phyloP scores from a whole-genome alignment of 441 rosid genomes.

The Geranium incanum region DNA sequence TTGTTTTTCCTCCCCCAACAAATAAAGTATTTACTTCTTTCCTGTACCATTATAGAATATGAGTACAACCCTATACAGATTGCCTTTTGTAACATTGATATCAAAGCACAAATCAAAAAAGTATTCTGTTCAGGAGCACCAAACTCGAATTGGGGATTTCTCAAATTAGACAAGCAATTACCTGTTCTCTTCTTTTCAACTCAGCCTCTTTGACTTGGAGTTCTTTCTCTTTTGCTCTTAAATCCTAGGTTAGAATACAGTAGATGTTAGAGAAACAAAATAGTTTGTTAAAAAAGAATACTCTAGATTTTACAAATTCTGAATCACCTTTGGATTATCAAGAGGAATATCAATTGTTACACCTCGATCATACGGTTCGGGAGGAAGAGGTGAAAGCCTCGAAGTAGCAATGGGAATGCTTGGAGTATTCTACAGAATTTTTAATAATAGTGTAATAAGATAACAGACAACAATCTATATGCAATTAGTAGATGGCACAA shows the following conservation, averaged over 20 bases:
- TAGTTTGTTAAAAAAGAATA: neutral
- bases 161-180: slow-evolving; percentile 21
- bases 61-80: neutral
- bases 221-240: slow-evolving; percentile 77
- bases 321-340: slow-evolving; percentile 55
- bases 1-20: too few species aligned
- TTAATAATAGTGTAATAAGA: slow-evolving; percentile 18
- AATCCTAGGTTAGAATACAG: slow-evolving; percentile 41
- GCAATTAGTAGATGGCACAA: neutral
- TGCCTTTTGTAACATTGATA: neutral
- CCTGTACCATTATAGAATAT: too few species aligned
- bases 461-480: slow-evolving; percentile 10
- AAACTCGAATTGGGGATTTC: neutral
- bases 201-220: slow-evolving; percentile 93
- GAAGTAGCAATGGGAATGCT: slow-evolving; percentile 66
- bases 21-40: too few species aligned
- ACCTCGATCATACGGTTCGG: slow-evolving; percentile 90
- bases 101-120: neutral
- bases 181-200: slow-evolving; percentile 76
- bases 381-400: slow-evolving; percentile 90
- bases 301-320: slow-evolving; percentile 10
- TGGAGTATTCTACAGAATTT: slow-evolving; percentile 53
- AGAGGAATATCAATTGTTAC: slow-evolving; percentile 82
- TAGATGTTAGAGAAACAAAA: slow-evolving; percentile 2
- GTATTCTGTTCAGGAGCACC: neutral